Conservation (phyloP, 129 eudicot genomes). For the Arctium lappa region DNA sequence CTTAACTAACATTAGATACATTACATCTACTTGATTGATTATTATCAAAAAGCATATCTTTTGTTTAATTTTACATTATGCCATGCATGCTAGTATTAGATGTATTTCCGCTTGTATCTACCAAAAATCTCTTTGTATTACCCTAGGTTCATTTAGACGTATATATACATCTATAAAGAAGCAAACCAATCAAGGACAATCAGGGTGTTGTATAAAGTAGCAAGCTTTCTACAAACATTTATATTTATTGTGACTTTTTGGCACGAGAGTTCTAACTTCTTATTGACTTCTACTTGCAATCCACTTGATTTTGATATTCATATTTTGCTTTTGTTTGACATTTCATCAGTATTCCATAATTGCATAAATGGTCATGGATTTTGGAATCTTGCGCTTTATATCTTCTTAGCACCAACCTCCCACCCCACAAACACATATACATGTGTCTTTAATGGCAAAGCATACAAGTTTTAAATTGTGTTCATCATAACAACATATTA, state of each 20-base stretch:
- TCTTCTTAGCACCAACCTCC: background rate
- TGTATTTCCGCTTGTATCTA: too few relatives aligned
- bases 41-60: too few relatives aligned
- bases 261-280: background rate
- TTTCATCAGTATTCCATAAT: background rate
- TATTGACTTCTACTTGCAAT: background rate
- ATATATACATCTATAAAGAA: too few relatives aligned
- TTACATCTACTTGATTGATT: too few relatives aligned
- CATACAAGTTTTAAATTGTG: background rate
- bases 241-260: background rate
- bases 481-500: background rate
- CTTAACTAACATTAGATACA: too few relatives aligned
- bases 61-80: too few relatives aligned
- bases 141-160: background rate
- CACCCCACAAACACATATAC: background rate
- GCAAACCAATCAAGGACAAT: background rate
- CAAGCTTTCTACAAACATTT: background rate
- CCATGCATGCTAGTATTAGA: too few relatives aligned
- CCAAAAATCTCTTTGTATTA: background rate
- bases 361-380: background rate
- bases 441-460: background rate
- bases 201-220: background rate
- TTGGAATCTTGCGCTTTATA: background rate
- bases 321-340: background rate
- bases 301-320: background rate